phyloP scores from a whole-genome alignment of 2,329 filamentous ascomycete species.

The Fonsecaea erecta region DNA sequence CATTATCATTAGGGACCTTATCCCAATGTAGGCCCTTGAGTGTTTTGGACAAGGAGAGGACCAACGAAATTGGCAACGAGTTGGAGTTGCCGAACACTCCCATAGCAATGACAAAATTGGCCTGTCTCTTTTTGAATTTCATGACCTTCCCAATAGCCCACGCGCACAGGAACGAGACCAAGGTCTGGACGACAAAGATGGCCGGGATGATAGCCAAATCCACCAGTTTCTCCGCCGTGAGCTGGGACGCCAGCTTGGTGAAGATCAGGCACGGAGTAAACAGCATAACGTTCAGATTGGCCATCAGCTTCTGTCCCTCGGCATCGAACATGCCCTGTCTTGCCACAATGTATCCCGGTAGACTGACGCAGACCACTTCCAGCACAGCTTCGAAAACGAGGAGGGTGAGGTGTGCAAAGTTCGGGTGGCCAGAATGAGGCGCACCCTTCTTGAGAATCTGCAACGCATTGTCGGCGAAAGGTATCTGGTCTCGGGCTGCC shows the following conservation, averaged over 20 bases:
- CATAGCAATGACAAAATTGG: slow-evolving; percentile 97
- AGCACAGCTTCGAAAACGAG: slow-evolving; percentile 94
- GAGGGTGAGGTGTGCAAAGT: slow-evolving; percentile 66
- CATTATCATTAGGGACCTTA: slow-evolving; percentile 86
- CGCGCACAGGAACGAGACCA: slow-evolving; percentile 82
- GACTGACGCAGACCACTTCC: slow-evolving; percentile 91
- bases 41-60: slow-evolving; percentile 91
- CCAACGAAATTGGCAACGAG: slow-evolving; percentile 93
- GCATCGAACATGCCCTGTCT: slow-evolving; percentile 90
- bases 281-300: slow-evolving; percentile 92
- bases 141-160: slow-evolving; percentile 72
- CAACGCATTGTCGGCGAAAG: slow-evolving; percentile 25
- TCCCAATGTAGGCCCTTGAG: slow-evolving; percentile 93
- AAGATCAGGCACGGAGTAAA: slow-evolving; percentile 99
- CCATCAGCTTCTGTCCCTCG: slow-evolving; percentile 93
- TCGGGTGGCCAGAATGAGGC: slow-evolving; percentile 51
- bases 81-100: slow-evolving; percentile 98
- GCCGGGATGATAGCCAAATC: slow-evolving; percentile 94
- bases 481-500: slow-evolving; percentile 32
- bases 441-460: slow-evolving; percentile 17
- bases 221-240: slow-evolving; percentile 85
- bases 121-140: slow-evolving; percentile 79
- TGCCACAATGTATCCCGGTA: slow-evolving; percentile 92
- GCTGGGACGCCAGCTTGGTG: slow-evolving; percentile 91
- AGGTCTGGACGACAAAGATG: slow-evolving; percentile 87